Evolutionary conservation across 139 green algal genomes (phyloP), one percentile per base, ranked within the genome.

Genomic region (Chlorella ohadii): DNA sequence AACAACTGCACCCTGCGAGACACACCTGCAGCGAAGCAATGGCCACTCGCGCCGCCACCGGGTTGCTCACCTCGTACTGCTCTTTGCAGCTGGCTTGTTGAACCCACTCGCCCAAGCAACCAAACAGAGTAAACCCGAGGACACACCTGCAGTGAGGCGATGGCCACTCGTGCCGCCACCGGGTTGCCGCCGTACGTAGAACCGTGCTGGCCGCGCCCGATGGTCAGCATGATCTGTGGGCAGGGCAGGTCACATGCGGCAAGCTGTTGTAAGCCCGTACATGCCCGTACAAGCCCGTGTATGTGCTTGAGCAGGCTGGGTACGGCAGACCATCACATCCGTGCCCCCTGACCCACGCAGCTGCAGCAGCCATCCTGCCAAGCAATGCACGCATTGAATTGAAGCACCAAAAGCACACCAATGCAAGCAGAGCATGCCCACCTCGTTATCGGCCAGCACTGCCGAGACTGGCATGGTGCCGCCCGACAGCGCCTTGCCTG

Each of bases 151-250:
- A 99, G 91, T 4, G 97, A 93, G 7, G 97, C 96, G 67, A 93
- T 91, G 16, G 91, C 97, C 56, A 99, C 97, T 15, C 79, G 74
- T 2, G 94, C 93, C 17, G 93, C 95, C n/a, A 99, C 82, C 12
- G 97, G 97, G 86, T 99, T 99, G 68, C 97, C 97, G 34, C 97
- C 97, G 67, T 97, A 98, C 2, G 95, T 98, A 84, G 87, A 94
- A 68, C 95, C 95, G 84, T 98, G 95, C 90, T 98, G 93, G 0
- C 95, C 95, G 0, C 93, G 80, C 1, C 87, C 87, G 61, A 98
- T 97, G 16, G 92, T 97, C 36, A 98, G 89, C 95, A 98, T 98
- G 65, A 98, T 85, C 82, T 92, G 83, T 59, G 9, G 67, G 13
- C 2, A 77, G 25, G 51, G 15, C 51, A 59, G 3, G 51, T 6